Evolutionary conservation across 1,284 basidiomycete genomes (phyloP), one percentile per base, ranked within the genome.

Genomic region (Puccinia coronata): DNA sequence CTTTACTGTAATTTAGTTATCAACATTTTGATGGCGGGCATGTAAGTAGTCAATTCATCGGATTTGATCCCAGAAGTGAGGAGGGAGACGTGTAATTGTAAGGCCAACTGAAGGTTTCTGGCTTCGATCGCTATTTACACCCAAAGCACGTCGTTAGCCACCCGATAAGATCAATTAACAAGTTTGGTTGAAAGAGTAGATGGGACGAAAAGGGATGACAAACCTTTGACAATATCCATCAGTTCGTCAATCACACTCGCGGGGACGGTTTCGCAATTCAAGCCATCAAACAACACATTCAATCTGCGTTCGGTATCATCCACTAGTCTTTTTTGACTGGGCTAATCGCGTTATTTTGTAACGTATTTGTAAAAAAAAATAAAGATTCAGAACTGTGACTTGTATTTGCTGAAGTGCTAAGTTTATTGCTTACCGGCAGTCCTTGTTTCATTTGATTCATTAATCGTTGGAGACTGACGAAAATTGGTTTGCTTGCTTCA

Each of bases 251-350:
- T 82, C 18, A 85, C 82, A 73, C 84, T 82, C 6, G 83, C 70
- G 20, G 85, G 84, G 12, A 98, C 86, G 9, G 93, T 92, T 84
- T 94, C 94, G 85, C 94, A 96, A 87, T 98, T 98, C 83, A 98
- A 87, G 41, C 91, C 91, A 86, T 98, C 96, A 84, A 96, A 96
- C 76, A 98, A 87, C 4, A 92, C 90, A 86, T 92, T 95, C 85
- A 97, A 88, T 39, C 96, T 89, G 36, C 94, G 90, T 85, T 97
- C 95, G 1, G 95, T 90, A 85, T 98, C 96, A 82, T 95, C 94
- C 0, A 92, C 90, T 84, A 96, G 89, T 49, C 93, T 91, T 86
- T 92, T 93, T 88, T 96, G 92, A 83, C 92, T 90, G 11, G 92
- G 90, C 91, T 93, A 92, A 83, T 92, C 91, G 92, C 86, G 82